Evolutionary conservation across 163 green algal genomes (phyloP).

Genomic region (Chlorella variabilis): DNA sequence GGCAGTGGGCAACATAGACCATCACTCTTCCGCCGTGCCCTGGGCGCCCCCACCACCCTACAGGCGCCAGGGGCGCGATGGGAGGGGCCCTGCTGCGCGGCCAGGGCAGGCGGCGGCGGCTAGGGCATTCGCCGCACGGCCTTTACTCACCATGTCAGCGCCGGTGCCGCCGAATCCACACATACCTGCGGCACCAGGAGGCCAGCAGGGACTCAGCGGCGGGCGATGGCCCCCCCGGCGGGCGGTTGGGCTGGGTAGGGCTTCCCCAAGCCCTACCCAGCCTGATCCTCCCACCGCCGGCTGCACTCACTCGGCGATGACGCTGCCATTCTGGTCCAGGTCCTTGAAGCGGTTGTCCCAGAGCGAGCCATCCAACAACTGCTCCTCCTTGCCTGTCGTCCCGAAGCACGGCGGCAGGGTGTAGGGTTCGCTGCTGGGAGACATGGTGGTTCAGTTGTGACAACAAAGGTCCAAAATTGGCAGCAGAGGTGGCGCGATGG

Average conservation of each 20-base stretch:
- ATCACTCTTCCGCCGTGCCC: no score
- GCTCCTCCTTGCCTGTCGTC: slow-evolving; percentile 33
- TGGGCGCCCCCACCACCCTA: no score
- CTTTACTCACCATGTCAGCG: slow-evolving; percentile 61
- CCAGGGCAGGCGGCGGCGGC: not conserved
- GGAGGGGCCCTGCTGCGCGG: no score
- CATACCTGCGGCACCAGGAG: slow-evolving; percentile 29
- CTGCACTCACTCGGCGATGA: slow-evolving; percentile 83
- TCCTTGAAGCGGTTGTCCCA: slow-evolving; percentile 37
- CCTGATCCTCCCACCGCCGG: not conserved
- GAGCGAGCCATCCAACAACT: slow-evolving; percentile 47
- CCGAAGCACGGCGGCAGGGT: slow-evolving; percentile 35
- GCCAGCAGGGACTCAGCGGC: not conserved
- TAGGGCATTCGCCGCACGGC: not conserved
- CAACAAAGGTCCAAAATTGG: not conserved
- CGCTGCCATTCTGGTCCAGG: slow-evolving; percentile 65
- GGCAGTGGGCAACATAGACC: not conserved
- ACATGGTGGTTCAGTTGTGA: slow-evolving; percentile 2
- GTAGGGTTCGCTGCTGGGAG: slow-evolving; percentile 10
- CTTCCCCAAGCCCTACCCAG: not conserved
- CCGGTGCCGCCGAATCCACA: slow-evolving; percentile 83
- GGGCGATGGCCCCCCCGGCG: no score
- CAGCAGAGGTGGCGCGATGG: no score
- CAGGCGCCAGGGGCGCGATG: no score
- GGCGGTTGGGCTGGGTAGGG: not conserved